Conservation (phyloP, 1,284 basidiomycete genomes). For the Heterobasidion occidentale region DNA sequence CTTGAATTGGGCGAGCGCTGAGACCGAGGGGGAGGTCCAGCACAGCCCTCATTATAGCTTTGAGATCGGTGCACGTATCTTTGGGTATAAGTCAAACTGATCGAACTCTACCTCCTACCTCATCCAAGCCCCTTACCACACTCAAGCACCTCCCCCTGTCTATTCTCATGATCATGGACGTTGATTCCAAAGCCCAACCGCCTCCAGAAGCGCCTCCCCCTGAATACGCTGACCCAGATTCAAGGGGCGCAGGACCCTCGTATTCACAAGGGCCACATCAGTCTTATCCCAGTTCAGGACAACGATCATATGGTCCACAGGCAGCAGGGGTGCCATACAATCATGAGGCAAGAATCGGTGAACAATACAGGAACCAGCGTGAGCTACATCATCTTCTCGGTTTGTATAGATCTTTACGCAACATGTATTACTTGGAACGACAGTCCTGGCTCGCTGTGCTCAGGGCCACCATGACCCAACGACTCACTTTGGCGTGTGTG, state of each 20-base stretch:
- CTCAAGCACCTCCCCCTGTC: no score
- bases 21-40: no score
- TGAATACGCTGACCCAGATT: neutral
- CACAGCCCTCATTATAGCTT: no score
- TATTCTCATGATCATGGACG: slow-evolving; percentile 7
- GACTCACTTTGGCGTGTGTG: slow-evolving; percentile 29
- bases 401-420: no score
- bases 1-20: no score
- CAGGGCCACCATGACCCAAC: slow-evolving; percentile 28
- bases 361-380: slow-evolving; percentile 12
- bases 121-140: no score
- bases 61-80: no score
- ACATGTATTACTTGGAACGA: neutral
- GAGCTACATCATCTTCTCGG: neutral
- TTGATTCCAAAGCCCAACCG: slow-evolving; percentile 6
- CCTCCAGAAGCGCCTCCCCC: neutral
- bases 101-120: no score
- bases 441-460: slow-evolving; percentile 27
- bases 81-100: no score
- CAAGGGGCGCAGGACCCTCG: neutral
- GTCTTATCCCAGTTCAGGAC: no score
- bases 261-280: neutral
- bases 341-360: slow-evolving; percentile 1
- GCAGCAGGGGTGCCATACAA: neutral
- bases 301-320: neutral